Base-by-base conservation (phyloP, 139 green algal species). In the Ettlia oleoabundans region DNA sequence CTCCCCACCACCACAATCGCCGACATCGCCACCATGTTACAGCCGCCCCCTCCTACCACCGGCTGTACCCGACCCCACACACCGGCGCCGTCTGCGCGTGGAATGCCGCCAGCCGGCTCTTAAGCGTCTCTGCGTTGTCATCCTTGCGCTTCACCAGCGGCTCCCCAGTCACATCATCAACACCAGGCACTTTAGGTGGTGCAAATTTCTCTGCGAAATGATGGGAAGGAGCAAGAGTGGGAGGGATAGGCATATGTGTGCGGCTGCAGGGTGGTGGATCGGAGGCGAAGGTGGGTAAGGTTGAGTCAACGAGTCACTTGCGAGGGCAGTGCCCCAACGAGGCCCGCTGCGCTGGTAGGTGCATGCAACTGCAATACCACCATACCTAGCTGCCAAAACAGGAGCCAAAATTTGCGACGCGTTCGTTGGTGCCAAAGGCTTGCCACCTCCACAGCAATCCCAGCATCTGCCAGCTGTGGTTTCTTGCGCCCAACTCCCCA, bases 91-190 rank as follows among this genome's bases (percentile, higher is more conserved):
- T 99, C 88, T 99, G 94, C 30, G 82, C 85, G 79, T 98, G 94
- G 90, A 99, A 99, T 4, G 95, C 93, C 8, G 67, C 80, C 61
- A 99, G 88, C 3, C 97, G 91, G 28, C 86, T 90, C 85, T 97
- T 97, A 19, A 99, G 91, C 15, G 96, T 98, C 52, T 99, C 96
- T 10, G 93, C 95, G 83, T 98, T 99, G 91, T 99, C 97, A 85
- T 99, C 97, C 88, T 99, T 99, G 53, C 97, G 90, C 83, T 93
- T 88, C 33, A 99, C 93, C 24, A 99, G 93, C 4, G 96, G 94
- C 90, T 99, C 97, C 4, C 97, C 95, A 3, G 94, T 97, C 21
- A 96, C 52, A 65, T 97, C 94, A 82, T 96, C 94, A 47, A 89
- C 86, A 67, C 92, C 91, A 24, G 87, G 42, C 58, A 89, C 85